Conservation (phyloP, 345 rosid species). For the Syzygium oleosum region DNA sequence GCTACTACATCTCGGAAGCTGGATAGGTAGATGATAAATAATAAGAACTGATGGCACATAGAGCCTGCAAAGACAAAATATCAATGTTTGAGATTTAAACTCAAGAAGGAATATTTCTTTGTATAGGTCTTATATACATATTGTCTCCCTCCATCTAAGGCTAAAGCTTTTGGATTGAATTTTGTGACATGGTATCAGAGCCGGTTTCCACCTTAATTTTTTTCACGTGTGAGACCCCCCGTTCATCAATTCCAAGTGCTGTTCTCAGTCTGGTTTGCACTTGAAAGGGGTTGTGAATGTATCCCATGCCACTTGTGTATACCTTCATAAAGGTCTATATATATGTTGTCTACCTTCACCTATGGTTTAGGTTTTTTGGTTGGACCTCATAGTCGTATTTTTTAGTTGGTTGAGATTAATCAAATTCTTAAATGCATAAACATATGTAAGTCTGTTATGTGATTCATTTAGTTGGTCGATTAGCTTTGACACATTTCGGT, state of each 20-base stretch:
- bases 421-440: background rate
- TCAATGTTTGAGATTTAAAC: background rate
- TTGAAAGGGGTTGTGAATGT: background rate
- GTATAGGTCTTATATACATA: background rate
- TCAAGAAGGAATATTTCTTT: background rate
- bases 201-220: background rate
- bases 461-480: background rate
- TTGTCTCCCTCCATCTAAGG: background rate
- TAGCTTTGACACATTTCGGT: background rate
- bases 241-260: background rate
- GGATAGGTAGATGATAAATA: constrained; percentile 57
- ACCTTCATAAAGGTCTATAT: background rate
- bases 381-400: background rate
- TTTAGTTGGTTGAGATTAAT: background rate
- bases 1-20: constrained; percentile 60
- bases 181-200: background rate
- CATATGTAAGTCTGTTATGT: background rate
- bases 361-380: background rate
- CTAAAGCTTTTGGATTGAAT: background rate
- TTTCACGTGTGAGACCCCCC: background rate
- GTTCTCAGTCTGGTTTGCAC: background rate
- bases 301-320: background rate
- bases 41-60: constrained; percentile 37
- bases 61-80: constrained; percentile 39
- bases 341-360: background rate